A percentile compares a stretch with the other conserved stretches of the same genome.
Evolutionary conservation across 1,284 basidiomycete species (phyloP).

Genomic region (Cutaneotrichosporon mucoides): DNA sequence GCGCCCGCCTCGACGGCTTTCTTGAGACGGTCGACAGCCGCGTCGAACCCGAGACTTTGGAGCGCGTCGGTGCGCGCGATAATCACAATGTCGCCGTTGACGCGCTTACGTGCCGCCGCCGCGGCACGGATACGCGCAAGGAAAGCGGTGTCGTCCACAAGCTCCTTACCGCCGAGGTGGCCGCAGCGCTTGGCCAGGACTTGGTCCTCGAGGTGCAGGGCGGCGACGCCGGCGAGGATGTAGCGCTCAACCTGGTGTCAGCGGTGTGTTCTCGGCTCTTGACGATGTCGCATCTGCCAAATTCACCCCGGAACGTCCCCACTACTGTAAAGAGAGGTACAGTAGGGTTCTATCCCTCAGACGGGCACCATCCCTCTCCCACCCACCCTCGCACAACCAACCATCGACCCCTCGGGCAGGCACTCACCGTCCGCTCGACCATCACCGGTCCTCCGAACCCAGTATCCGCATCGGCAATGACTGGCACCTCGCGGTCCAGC

Average conservation of each 20-base stretch:
- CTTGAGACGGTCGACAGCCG: slow-evolving; percentile 62
- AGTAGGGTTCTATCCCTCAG: too few relatives aligned
- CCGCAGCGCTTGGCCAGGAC: slow-evolving; percentile 78
- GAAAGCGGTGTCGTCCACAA: slow-evolving; percentile 46
- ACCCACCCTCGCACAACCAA: too few relatives aligned
- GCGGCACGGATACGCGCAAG: slow-evolving; percentile 68
- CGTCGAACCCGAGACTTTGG: slow-evolving; percentile 51
- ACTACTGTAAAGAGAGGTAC: too few relatives aligned
- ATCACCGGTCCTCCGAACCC: slow-evolving; percentile 75
- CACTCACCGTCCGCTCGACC: slow-evolving; percentile 46
- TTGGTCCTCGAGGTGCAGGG: slow-evolving; percentile 75
- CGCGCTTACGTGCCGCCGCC: slow-evolving; percentile 63
- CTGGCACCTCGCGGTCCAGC: slow-evolving; percentile 43
- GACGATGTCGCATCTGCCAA: too few relatives aligned
- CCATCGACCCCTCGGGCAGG: too few relatives aligned
- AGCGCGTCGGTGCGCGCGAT: slow-evolving; percentile 79
- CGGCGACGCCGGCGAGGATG: slow-evolving; percentile 66
- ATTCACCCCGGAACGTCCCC: too few relatives aligned
- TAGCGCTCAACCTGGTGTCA: slow-evolving; percentile 60
- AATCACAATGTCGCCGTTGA: slow-evolving; percentile 64
- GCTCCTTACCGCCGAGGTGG: slow-evolving; percentile 74
- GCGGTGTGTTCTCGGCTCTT: neutral
- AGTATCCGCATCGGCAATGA: slow-evolving; percentile 78
- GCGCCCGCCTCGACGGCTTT: slow-evolving; percentile 54
- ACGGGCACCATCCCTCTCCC: too few relatives aligned